Percentiles rank a stretch among this genome's conserved stretches.
Evolutionary conservation across 2,329 filamentous ascomycete species (phyloP).

Genomic region (Karstenula rhodostoma): DNA sequence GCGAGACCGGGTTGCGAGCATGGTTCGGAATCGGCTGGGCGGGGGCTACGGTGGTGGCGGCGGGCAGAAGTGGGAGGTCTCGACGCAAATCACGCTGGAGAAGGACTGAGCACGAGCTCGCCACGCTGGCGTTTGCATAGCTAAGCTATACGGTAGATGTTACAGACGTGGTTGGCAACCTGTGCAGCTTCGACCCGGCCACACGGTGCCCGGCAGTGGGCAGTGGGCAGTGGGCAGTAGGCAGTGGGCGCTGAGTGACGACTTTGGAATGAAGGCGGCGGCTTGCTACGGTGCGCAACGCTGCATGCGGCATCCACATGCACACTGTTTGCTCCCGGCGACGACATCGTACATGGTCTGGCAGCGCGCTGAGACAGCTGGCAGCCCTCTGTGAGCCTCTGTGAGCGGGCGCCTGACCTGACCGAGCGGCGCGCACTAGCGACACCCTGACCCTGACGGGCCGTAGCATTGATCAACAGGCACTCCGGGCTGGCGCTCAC

Average conservation of each 20-base stretch:
- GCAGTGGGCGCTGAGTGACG: slow-evolving; percentile 17
- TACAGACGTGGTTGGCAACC: slow-evolving; percentile 27
- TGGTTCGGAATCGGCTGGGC: slow-evolving; percentile 85
- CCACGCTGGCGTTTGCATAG: slow-evolving; percentile 12
- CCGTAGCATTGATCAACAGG: slow-evolving; percentile 39
- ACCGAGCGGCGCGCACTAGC: slow-evolving; percentile 33
- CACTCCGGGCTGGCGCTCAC: slow-evolving; percentile 38
- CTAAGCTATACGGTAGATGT: slow-evolving; percentile 29
- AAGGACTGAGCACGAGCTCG: slow-evolving; percentile 45
- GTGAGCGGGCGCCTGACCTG: slow-evolving; percentile 33
- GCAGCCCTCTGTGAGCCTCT: slow-evolving; percentile 31
- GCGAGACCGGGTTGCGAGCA: slow-evolving; percentile 75
- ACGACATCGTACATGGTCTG: slow-evolving; percentile 36
- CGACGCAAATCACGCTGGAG: slow-evolving; percentile 75
- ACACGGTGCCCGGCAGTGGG: slow-evolving; percentile 16
- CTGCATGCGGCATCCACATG: slow-evolving; percentile 12
- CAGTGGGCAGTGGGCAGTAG: slow-evolving; percentile 9
- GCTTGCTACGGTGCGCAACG: slow-evolving; percentile 2
- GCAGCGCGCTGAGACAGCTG: slow-evolving; percentile 31
- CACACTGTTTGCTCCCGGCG: slow-evolving; percentile 21
- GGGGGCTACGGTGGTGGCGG: slow-evolving; percentile 84
- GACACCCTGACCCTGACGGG: slow-evolving; percentile 34
- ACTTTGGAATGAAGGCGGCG: slow-evolving; percentile 3
- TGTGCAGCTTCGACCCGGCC: slow-evolving; percentile 32
- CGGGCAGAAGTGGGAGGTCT: slow-evolving; percentile 91